Conservation (phyloP, 371 early-diverging fungal species). For the Apophysomyces sp. region DNA sequence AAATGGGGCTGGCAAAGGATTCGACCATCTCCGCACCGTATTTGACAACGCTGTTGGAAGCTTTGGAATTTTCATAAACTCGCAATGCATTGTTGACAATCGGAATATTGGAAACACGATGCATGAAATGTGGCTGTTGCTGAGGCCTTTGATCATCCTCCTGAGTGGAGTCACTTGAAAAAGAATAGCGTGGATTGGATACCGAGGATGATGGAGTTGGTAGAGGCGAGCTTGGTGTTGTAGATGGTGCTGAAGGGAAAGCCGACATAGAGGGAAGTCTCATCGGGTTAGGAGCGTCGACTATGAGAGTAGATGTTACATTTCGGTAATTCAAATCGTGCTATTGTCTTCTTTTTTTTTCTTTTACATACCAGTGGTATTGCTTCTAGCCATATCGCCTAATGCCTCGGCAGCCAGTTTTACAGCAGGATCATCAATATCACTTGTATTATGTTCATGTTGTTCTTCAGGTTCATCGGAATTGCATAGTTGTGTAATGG, state of each 20-base stretch:
- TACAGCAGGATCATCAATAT: conserved; percentile 50
- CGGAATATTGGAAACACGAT: conserved; percentile 77
- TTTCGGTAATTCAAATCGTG: background rate
- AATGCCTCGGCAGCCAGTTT: conserved; percentile 67
- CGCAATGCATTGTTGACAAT: conserved; percentile 75
- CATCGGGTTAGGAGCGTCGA: conserved; percentile 5
- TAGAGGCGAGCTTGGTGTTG: conserved; percentile 34
- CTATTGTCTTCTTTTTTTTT: conserved; percentile 3
- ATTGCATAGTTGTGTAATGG: conserved; percentile 31
- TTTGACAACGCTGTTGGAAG: conserved; percentile 57
- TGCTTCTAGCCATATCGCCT: conserved; percentile 54
- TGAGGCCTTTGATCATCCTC: conserved; percentile 16
- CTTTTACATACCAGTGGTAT: conserved; percentile 1
- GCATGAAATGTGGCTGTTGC: conserved; percentile 55
- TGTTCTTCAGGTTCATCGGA: background rate
- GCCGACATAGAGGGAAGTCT: conserved; percentile 26
- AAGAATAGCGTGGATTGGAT: conserved; percentile 18
- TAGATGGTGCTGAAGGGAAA: conserved; percentile 24
- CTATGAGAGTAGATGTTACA: background rate
- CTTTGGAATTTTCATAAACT: conserved; percentile 77
- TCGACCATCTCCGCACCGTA: conserved; percentile 79
- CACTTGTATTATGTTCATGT: background rate
- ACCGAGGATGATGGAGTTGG: conserved; percentile 24
- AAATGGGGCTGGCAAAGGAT: conserved; percentile 44
- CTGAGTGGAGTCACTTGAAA: conserved; percentile 22